Conservation (phyloP, 805 yeast genomes). For the Metschnikowia matae region DNA sequence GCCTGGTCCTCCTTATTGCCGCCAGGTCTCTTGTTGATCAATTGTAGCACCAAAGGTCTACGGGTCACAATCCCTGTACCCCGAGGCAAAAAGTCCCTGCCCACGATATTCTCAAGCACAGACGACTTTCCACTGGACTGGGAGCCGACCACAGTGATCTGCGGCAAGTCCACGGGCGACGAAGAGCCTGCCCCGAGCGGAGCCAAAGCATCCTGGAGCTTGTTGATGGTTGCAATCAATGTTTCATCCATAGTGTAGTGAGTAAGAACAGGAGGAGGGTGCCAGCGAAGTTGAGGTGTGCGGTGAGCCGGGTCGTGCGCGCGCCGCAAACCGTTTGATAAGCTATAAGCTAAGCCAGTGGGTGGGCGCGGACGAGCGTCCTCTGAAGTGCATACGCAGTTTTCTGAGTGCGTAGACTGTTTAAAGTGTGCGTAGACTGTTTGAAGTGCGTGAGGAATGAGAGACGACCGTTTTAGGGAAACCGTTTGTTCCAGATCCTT, state of each 20-base stretch:
- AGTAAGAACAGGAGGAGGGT: not conserved
- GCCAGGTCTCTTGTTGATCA: slow-evolving; percentile 61
- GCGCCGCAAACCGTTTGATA: slow-evolving; percentile 3
- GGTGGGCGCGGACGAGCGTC: not conserved
- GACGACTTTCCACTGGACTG: slow-evolving; percentile 89
- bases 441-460: no score
- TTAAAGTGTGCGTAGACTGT: no score
- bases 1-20: slow-evolving; percentile 26
- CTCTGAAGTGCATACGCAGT: not conserved
- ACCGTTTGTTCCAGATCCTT: no score
- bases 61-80: slow-evolving; percentile 92
- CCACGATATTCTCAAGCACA: slow-evolving; percentile 85
- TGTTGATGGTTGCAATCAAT: slow-evolving; percentile 79
- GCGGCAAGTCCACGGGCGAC: slow-evolving; percentile 90
- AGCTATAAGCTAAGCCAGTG: slow-evolving; percentile 4
- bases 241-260: slow-evolving; percentile 61
- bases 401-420: no score
- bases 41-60: slow-evolving; percentile 79
- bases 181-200: slow-evolving; percentile 87
- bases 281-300: not conserved
- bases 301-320: slow-evolving; percentile 10
- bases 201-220: slow-evolving; percentile 93
- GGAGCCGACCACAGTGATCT: slow-evolving; percentile 92
- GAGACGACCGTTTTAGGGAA: no score
- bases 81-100: slow-evolving; percentile 86